Base-by-base conservation (phyloP, 2,329 filamentous ascomycete genomes). In the Sporothrix inflata region DNA sequence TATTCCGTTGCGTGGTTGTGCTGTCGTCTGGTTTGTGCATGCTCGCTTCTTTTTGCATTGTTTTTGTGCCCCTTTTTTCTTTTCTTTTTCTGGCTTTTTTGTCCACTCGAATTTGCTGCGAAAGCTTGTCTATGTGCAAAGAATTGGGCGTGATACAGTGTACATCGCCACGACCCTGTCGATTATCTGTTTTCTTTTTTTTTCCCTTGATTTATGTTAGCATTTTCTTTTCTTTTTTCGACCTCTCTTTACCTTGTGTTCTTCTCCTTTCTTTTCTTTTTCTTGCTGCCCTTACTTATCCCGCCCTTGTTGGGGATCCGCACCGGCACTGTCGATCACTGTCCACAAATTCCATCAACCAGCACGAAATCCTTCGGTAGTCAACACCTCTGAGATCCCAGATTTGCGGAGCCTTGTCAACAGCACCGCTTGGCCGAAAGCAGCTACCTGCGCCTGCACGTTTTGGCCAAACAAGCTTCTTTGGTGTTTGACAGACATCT, bases 261-360 rank as follows among this genome's bases (percentile, higher is more conserved):
- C 5, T 34, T 40, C 42, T 47, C n/a, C 24, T 47, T 61, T 42
- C 27, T 42, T 57, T 42, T 16, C 49, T 55, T 51, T 51, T 66
- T 21, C 16, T 1, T 34, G 14, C 27, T 27, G 24, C 30, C 65
- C 65, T 38, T 40, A 1, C 65, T 38, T 40, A 1, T 51, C 45
- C 65, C 65, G 45, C 65, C 65, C 45, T 67, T 66, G 42, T 14
- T 30, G 42, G 16, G 19, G 42, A 51, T 67, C 65, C 65, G 63
- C 63, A 24, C 24, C 24, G 40, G 42, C 24, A 30, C 42, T 47
- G 63, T 34, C 40, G 63, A 66, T 66, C 63, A 49, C 24, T 12
- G 9, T 24, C 40, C 40, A 66, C 63, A 49, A 34, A 27, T 65
- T 27, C 60, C n/a, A 65, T 65, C 38, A 45, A 27, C 21, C 7